These are phyloP conservation scores for Colletotrichum sp. DNA, from an alignment of 2,329 filamentous ascomycete species.

Conservation along the genomic window DNA sequence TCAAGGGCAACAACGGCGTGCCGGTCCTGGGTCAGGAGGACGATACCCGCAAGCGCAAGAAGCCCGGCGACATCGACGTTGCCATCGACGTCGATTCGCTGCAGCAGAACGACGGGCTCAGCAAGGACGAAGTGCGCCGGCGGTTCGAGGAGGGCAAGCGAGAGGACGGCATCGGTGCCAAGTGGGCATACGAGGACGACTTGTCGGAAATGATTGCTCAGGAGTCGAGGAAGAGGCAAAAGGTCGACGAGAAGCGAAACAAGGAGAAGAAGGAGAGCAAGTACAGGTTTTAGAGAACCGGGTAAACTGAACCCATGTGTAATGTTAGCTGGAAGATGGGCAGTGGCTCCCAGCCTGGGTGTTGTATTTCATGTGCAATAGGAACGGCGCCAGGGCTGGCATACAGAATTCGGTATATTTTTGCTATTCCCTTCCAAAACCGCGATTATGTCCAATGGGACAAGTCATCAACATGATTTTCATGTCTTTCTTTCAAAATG, in stretches of 20 bases:
- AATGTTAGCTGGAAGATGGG: conserved; percentile 1
- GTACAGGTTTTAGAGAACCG: conserved; percentile 48
- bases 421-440: neutral
- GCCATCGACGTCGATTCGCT: conserved; percentile 87
- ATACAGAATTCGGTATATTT: neutral
- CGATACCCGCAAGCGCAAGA: conserved; percentile 84
- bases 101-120: conserved; percentile 75
- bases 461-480: neutral
- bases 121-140: conserved; percentile 81
- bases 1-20: conserved; percentile 64
- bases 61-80: conserved; percentile 93
- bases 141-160: conserved; percentile 77
- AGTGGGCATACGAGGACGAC: conserved; percentile 83
- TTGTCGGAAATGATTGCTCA: conserved; percentile 95
- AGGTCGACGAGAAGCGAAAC: conserved; percentile 82
- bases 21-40: conserved; percentile 84
- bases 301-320: neutral
- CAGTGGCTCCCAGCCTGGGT: neutral
- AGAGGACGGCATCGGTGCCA: conserved; percentile 69
- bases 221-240: conserved; percentile 88
- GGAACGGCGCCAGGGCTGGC: conserved; percentile 6
- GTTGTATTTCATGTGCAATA: conserved; percentile 1
- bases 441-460: neutral
- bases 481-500: neutral
- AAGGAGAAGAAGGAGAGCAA: conserved; percentile 64